These are phyloP conservation scores for Saccharomyces uvarum DNA, from an alignment of 1,139 yeast species.

Conservation along the genomic window DNA sequence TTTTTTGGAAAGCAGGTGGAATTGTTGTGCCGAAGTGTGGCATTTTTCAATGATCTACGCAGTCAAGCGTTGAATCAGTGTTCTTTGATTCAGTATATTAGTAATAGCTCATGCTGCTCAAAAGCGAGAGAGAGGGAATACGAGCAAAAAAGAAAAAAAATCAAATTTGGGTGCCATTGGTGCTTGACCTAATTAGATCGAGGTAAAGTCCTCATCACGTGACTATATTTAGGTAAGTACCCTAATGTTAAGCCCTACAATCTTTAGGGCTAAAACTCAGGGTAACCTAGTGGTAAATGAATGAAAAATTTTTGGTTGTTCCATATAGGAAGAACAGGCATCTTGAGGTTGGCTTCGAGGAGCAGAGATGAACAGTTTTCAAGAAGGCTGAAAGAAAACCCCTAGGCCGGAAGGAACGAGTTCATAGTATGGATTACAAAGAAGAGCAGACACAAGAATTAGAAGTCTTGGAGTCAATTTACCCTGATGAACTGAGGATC, in stretches of 20 bases:
- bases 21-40: neutral
- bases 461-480: conserved; percentile 79
- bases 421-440: conserved; percentile 47
- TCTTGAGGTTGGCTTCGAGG: neutral
- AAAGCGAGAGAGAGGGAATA: neutral
- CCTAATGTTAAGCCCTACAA: neutral
- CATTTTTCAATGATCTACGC: neutral
- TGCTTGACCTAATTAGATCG: neutral
- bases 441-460: conserved; percentile 77
- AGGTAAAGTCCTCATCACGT: neutral
- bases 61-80: neutral
- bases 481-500: conserved; percentile 73
- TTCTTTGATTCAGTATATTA: neutral
- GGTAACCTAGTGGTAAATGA: neutral
- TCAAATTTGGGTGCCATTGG: neutral
- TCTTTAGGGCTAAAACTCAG: neutral
- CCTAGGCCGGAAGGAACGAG: neutral
- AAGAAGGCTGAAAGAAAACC: neutral
- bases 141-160: neutral
- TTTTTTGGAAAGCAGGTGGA: neutral
- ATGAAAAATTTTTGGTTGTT: neutral
- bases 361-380: neutral
- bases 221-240: neutral
- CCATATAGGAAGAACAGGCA: neutral
- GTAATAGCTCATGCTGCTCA: neutral